Base-by-base conservation (phyloP, 116 monocot species). In the Thalassia testudinum region DNA sequence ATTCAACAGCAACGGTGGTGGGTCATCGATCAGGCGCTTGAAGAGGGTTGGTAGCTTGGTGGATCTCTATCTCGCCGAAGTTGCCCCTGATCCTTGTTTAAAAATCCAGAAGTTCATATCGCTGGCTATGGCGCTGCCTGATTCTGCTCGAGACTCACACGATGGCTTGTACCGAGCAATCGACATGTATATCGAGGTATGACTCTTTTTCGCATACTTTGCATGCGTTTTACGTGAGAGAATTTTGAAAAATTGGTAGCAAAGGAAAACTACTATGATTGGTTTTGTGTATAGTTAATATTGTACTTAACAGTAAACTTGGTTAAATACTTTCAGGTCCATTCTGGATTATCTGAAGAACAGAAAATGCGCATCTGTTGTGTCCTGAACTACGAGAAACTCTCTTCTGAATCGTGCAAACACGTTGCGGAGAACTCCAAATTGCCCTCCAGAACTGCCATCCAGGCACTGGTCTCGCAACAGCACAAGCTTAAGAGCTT, bases 1-100 rank as follows among this genome's bases (percentile, higher is more conserved):
- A 15, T 95, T 95, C 50, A 65, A 74, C n/a, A 26, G 21, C 21
- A 62, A 43, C 26, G 76, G 44, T 11, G 84, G 59, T 4, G n/a
- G 34, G 27, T 60, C 38, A 13, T 34, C 40, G 21, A 14, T 48
- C 8, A 2, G 52, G 29, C 61, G 70, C 57, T 56, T 87, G 78
- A 87, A 78, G 70, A 73, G 53, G 28, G 78, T 84, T 12, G 93
- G 78, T n/a, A 64, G 48, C 4, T 50, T 95, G 45, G 60, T 84
- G 30, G 93, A 95, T 62, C 63, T 84, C 37, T 95, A 95, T 67
- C 54, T 95, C 28, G 73, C 84, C 12, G 93, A 95, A 69, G 81
- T 87, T 26, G 93, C 93, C n/a, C 87, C 93, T 1, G 93, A 95
- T 64, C 58, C 76, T 0, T 62, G 55, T 30, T 62, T 95, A 68